phyloP scores from a whole-genome alignment of 1,284 basidiomycete species.

The Cystobasidium pallidum region DNA sequence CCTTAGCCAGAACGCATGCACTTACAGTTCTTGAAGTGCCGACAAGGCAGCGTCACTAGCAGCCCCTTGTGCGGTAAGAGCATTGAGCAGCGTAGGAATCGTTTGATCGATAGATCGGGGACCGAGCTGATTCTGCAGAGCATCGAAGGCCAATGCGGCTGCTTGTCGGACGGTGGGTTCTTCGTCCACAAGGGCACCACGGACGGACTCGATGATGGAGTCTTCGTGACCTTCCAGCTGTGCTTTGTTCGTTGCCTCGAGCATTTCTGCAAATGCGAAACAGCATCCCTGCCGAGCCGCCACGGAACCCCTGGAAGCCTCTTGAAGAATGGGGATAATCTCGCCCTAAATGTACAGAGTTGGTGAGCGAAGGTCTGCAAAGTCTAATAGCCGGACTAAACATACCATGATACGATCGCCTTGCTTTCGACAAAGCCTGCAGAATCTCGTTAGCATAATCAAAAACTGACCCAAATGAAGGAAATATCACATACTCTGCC shows the following conservation, averaged over 20 bases:
- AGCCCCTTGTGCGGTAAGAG: constrained; percentile 85
- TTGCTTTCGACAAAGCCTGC: constrained; percentile 88
- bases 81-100: constrained; percentile 90
- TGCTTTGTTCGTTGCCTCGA: constrained; percentile 82
- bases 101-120: constrained; percentile 93
- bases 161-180: constrained; percentile 85
- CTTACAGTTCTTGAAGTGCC: constrained; percentile 79
- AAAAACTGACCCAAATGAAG: background rate
- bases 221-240: constrained; percentile 90
- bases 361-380: background rate
- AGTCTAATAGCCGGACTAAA: background rate
- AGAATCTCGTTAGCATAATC: background rate
- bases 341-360: constrained; percentile 61
- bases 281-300: constrained; percentile 85
- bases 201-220: constrained; percentile 82
- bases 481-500: constrained; percentile 53
- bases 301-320: constrained; percentile 52
- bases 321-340: constrained; percentile 55
- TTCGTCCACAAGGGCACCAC: constrained; percentile 82
- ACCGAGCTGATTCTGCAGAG: constrained; percentile 86
- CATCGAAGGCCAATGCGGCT: constrained; percentile 91
- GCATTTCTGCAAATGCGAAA: constrained; percentile 81
- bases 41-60: constrained; percentile 89
- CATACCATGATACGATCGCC: constrained; percentile 80
- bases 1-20: constrained; percentile 5